phyloP scores from a whole-genome alignment of 2,329 filamentous ascomycete species.

The Ambrosiella xylebori region DNA sequence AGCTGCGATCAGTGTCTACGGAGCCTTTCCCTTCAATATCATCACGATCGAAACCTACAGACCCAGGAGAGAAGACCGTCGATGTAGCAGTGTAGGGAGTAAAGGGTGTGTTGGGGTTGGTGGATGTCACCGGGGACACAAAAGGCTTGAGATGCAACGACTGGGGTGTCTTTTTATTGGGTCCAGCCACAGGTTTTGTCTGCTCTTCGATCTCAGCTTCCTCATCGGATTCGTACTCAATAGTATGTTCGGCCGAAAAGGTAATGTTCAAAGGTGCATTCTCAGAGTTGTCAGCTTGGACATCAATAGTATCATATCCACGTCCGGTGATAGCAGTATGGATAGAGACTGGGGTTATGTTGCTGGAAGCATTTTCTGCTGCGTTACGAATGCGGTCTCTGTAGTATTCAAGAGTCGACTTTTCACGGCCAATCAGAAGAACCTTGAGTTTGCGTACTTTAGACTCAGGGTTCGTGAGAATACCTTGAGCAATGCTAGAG shows the following conservation, averaged over 20 bases:
- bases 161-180: conserved; percentile 1
- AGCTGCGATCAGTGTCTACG: conserved; percentile 8
- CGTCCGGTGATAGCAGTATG: conserved; percentile 9
- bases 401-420: conserved; percentile 29
- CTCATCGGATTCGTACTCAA: conserved; percentile 7
- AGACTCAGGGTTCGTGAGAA: conserved; percentile 26
- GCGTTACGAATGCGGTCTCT: conserved; percentile 24
- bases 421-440: conserved; percentile 39
- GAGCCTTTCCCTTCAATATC: conserved; percentile 9
- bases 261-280: background rate
- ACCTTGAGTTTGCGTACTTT: conserved; percentile 19
- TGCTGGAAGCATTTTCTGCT: conserved; percentile 28
- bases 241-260: background rate
- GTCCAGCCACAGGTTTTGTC: background rate
- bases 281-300: background rate
- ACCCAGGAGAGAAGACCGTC: conserved; percentile 9
- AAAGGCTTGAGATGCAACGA: conserved; percentile 10
- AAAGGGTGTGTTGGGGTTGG: background rate
- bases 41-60: conserved; percentile 4
- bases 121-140: background rate
- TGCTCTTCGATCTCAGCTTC: background rate
- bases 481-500: conserved; percentile 35
- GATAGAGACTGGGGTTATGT: background rate
- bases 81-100: conserved; percentile 11
- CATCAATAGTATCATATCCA: conserved; percentile 6